Evolutionary conservation across 805 yeast genomes (phyloP).

Genomic region (Monosporozyma aerobia): DNA sequence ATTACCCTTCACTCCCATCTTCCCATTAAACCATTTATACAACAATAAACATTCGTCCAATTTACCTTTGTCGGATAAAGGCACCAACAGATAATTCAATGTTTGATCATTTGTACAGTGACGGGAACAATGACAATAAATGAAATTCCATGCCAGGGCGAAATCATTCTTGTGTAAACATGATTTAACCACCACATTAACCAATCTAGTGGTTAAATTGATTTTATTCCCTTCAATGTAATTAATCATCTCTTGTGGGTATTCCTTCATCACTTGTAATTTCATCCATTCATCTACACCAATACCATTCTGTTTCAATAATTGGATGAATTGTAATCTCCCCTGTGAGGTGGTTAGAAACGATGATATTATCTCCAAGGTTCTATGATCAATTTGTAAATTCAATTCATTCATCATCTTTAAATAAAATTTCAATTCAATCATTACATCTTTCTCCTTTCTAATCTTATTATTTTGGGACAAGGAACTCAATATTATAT

Average conservation of each 20-base stretch:
- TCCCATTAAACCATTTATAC: not conserved
- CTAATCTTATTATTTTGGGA: conserved; percentile 23
- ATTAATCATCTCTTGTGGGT: not conserved
- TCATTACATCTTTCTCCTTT: conserved; percentile 20
- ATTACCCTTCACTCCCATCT: not conserved
- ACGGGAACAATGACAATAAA: not conserved
- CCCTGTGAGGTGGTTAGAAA: conserved; percentile 19
- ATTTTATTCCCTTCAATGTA: not conserved
- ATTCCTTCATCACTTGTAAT: not conserved
- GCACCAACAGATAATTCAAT: not conserved
- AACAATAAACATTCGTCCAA: conserved; percentile 1
- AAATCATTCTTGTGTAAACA: not conserved
- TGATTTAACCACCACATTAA: not conserved
- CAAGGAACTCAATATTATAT: conserved; percentile 30
- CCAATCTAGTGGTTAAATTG: not conserved
- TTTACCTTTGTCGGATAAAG: not conserved
- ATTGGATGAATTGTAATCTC: not conserved
- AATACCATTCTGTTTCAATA: not conserved
- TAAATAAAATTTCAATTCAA: conserved; percentile 25
- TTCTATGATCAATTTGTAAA: conserved; percentile 29
- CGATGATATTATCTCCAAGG: conserved; percentile 32
- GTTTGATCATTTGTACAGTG: not conserved
- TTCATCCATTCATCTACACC: not conserved
- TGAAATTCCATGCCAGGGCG: not conserved
- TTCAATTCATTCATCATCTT: conserved; percentile 24